phyloP scores from a whole-genome alignment of 2,329 filamentous ascomycete species.

The Penicillium digitatum region DNA sequence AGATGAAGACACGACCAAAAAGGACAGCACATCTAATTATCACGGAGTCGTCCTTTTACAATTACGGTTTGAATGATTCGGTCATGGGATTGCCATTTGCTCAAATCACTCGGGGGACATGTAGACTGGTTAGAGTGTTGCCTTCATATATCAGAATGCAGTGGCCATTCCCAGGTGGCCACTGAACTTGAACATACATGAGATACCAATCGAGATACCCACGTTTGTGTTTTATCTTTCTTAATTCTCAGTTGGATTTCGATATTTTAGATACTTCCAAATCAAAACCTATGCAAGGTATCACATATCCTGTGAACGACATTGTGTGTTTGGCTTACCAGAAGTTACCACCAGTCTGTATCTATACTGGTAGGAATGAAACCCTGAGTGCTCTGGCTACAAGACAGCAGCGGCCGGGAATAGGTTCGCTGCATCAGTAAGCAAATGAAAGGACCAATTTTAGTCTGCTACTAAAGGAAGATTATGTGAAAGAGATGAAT shows the following conservation, averaged over 20 bases:
- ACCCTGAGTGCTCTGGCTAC: background rate
- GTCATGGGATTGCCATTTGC: background rate
- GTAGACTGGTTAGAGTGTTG: background rate
- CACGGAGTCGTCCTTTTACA: background rate
- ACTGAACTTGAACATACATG: conserved; percentile 1
- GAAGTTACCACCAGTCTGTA: background rate
- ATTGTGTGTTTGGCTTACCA: background rate
- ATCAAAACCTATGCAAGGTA: background rate
- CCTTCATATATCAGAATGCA: background rate
- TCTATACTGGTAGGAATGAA: background rate
- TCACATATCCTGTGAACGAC: background rate
- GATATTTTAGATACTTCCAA: background rate
- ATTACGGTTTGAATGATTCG: background rate
- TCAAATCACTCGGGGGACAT: background rate
- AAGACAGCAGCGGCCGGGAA: background rate
- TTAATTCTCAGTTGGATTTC: background rate
- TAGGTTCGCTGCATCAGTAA: background rate
- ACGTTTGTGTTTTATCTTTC: background rate
- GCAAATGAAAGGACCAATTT: background rate
- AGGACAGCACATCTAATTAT: background rate
- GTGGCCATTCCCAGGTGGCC: background rate
- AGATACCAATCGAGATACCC: conserved; percentile 7
- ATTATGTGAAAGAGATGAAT: background rate
- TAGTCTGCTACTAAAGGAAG: background rate
- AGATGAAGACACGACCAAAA: background rate